Evolutionary conservation across 192 early-diverging fungal genomes (phyloP), one percentile per base, ranked within the genome.

Genomic region (Jimgerdemannia flammicorona): DNA sequence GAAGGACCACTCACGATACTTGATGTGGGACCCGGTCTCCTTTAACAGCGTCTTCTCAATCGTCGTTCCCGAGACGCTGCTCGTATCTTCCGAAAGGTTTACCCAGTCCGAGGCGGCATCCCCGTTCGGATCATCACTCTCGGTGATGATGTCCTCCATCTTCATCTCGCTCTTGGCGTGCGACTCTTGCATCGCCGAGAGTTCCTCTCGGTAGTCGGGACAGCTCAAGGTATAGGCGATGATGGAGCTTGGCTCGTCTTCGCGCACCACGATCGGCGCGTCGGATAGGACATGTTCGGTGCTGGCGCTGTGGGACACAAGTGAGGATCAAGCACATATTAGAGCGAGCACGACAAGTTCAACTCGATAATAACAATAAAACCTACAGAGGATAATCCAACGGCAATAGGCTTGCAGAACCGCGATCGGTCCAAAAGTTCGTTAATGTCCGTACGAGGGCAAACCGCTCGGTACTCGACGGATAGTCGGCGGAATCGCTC

Each of bases 161-260:
- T 68, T 41, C 67, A 40, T 41, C 8, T 41, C 67, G 44, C 65
- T 54, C 40, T 72, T 10, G 44, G 74, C 79, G 18, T 86, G 71
- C 70, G 71, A 73, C 43, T 84, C 78, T 54, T 77, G 77, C 71
- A 79, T 80, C 43, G 75, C 81, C 19, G 84, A 83, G 40, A 94
- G 83, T 72, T 93, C 89, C n/a, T 88, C 86, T 10, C 89, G 79
- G 64, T 94, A 94, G 29, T 92, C 88, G 63, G 85, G 81, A 2
- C 90, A 94, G 66, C 90, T 91, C 43, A 98, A 82, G 0, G 97
- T 92, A 79, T 94, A 92, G 3, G 97, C 93, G 72, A 98, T 95
- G 71, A 98, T 97, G 0, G 95, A 95, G 76, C 93, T 94, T 3
- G 95, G 96, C 76, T 98, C 96, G 70, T 94, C 90, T 77, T 98